Evolutionary conservation across 2,329 filamentous ascomycete species (phyloP), one percentile per base, ranked within the genome.

Genomic region (Ceratocystis lukuohia): DNA sequence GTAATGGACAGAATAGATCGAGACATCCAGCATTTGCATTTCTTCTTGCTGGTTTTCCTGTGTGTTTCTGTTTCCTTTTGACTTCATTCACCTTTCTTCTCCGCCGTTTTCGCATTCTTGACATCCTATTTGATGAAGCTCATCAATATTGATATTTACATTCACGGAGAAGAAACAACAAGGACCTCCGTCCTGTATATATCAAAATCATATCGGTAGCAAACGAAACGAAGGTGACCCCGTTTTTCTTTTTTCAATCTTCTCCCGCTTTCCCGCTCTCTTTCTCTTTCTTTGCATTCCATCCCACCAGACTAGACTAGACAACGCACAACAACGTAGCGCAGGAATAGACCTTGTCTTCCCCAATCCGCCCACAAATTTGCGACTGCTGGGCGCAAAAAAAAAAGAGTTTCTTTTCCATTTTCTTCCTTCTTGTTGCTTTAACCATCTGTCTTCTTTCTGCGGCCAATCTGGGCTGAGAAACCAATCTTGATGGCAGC

Each of bases 401-500:
- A 37, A 37, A 62, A 62, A 62, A 62, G 25, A 62, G 41, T 6
- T 7, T 61, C 3, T n/a, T 33, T 66, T 69, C 22, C 33, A 59
- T 33, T 65, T 41, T 50, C 67, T 53, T 22, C 64, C 59, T 65
- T 65, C 57, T 56, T 28, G 20, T 48, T 67, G 68, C 70, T 82
- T 91, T 41, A 95, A 77, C 83, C 88, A 77, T 90, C 85, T 81
- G 91, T 88, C 85, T 95, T 95, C 83, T 87, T 94, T 84, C 94
- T 88, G 88, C 96, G 96, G 77, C 94, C 94, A 77, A 99, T 89
- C 80, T 97, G 94, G 77, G 94, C 94, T 74, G 92, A 95, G 91
- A 99, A 99, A 91, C 94, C 94, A 69, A 91, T 96, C 87, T 99
- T 99, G 88, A 99, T 99, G 71, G 94, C 92, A 69, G 91, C 91